Percentiles rank a stretch among this genome's conserved stretches.
Conservation (phyloP, 1,284 basidiomycete species). For the Boletellus deceptivus region DNA sequence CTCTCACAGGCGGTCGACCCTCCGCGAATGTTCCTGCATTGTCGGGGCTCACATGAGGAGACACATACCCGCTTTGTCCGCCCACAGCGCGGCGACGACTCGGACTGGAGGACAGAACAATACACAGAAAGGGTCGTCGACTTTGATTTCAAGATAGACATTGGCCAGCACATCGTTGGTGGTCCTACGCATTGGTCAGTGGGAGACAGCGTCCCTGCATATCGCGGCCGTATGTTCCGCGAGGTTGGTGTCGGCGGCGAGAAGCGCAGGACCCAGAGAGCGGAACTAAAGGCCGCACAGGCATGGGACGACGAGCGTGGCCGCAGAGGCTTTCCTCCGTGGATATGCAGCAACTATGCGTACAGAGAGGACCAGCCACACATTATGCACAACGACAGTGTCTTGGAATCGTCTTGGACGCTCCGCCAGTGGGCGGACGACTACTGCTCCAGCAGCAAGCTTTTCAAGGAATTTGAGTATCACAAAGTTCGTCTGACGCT, state of each 20-base stretch:
- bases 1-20: slow-evolving; percentile 50
- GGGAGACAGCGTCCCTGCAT: slow-evolving; percentile 49
- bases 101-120: slow-evolving; percentile 38
- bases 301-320: slow-evolving; percentile 33
- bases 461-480: slow-evolving; percentile 66
- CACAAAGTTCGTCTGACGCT: slow-evolving; percentile 43
- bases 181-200: slow-evolving; percentile 51
- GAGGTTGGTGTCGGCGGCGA: slow-evolving; percentile 41
- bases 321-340: slow-evolving; percentile 42
- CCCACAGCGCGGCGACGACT: slow-evolving; percentile 36
- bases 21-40: slow-evolving; percentile 52
- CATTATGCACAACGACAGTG: slow-evolving; percentile 27
- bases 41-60: slow-evolving; percentile 60
- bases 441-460: slow-evolving; percentile 58
- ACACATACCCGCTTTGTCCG: slow-evolving; percentile 48
- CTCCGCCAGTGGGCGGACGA: slow-evolving; percentile 70
- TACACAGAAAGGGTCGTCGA: slow-evolving; percentile 58
- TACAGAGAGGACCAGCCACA: slow-evolving; percentile 27
- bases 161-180: slow-evolving; percentile 36
- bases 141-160: slow-evolving; percentile 64
- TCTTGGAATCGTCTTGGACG: slow-evolving; percentile 49
- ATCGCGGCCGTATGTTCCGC: slow-evolving; percentile 53
- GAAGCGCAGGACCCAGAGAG: slow-evolving; percentile 30
- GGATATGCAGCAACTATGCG: slow-evolving; percentile 34
- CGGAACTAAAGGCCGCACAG: slow-evolving; percentile 33